Conservation (phyloP, 352 stramenopile species). For the Globisporangium parvum region DNA sequence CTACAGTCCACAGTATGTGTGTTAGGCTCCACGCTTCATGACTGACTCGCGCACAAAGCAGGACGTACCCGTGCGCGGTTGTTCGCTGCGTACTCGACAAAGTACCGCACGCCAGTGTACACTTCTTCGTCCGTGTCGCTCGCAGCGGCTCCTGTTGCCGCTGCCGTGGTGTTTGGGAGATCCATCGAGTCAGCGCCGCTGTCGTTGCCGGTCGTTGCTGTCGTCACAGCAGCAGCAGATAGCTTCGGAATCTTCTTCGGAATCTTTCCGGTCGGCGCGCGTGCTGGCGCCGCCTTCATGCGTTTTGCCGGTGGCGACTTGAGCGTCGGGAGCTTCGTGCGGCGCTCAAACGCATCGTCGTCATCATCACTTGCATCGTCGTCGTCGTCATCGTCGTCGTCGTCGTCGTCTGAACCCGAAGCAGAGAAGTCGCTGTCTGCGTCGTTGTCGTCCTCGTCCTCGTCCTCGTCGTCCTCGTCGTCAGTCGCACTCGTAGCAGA, state of each 20-base stretch:
- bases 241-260: too few relatives aligned
- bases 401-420: not conserved
- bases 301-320: slow-evolving; percentile 7
- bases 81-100: slow-evolving; percentile 63
- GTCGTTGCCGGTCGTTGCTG: slow-evolving; percentile 5
- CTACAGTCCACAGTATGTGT: slow-evolving; percentile 15
- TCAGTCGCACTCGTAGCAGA: not conserved
- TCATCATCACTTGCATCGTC: slow-evolving; percentile 23
- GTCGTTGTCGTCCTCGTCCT: slow-evolving; percentile 25
- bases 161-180: slow-evolving; percentile 7
- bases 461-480: slow-evolving; percentile 21
- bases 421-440: slow-evolving; percentile 38
- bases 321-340: slow-evolving; percentile 15
- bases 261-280: too few relatives aligned
- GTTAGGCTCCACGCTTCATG: too few relatives aligned
- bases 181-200: slow-evolving; percentile 39
- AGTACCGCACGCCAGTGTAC: slow-evolving; percentile 54
- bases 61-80: slow-evolving; percentile 42
- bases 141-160: slow-evolving; percentile 10
- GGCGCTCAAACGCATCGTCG: slow-evolving; percentile 11
- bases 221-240: too few relatives aligned
- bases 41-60: not conserved
- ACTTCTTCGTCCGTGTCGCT: slow-evolving; percentile 27
- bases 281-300: slow-evolving; percentile 3
- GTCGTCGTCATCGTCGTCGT: slow-evolving; percentile 21